These are phyloP conservation scores for Phlebiopsis flavidoalba DNA, from an alignment of 768 basidiomycete species.

Conservation along the genomic window DNA sequence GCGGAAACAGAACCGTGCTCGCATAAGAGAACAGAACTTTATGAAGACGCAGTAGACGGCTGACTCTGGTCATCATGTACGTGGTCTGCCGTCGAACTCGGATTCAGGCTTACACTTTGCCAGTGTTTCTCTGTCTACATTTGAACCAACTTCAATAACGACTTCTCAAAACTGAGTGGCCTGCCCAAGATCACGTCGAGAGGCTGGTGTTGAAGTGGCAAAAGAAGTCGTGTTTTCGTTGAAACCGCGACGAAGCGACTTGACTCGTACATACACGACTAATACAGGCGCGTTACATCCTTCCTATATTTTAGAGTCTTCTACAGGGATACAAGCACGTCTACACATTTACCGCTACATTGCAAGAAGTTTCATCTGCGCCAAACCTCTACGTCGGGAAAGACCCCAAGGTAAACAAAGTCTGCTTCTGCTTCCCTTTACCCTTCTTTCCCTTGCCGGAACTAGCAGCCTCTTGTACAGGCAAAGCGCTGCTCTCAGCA, in stretches of 20 bases:
- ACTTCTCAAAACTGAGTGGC: too few species aligned
- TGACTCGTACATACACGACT: neutral
- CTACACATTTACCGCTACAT: neutral
- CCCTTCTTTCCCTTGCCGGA: conserved; percentile 62
- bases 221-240: neutral
- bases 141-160: too few species aligned
- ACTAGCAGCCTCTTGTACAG: neutral
- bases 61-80: neutral
- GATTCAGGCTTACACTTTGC: neutral
- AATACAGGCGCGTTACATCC: neutral
- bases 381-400: conserved; percentile 31
- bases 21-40: conserved; percentile 79
- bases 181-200: too few species aligned
- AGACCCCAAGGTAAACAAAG: conserved; percentile 61
- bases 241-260: neutral
- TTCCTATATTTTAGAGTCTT: neutral
- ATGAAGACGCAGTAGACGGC: conserved; percentile 66
- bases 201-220: too few species aligned
- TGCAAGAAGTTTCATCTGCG: neutral
- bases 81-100: neutral
- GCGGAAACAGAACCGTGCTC: conserved; percentile 57
- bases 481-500: conserved; percentile 7
- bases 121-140: neutral
- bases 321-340: neutral
- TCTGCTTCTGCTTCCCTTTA: conserved; percentile 84